Percentiles rank a stretch among this genome's conserved stretches.
phyloP scores from a whole-genome alignment of 1,284 basidiomycete species.

The Thecaphora thlaspeos region DNA sequence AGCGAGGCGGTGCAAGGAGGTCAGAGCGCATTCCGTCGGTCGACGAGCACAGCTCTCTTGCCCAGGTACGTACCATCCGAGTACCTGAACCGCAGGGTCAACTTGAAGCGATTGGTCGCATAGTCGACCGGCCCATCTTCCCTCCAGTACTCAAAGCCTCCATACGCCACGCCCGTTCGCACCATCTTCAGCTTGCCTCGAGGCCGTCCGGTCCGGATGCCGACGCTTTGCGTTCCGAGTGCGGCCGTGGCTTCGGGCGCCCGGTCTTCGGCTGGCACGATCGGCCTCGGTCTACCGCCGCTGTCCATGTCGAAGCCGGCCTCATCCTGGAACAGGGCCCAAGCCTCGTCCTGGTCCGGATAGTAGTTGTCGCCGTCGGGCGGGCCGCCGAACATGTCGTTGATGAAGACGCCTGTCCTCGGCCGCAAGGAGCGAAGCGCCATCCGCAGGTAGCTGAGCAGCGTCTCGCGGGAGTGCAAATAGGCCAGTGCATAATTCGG shows the following conservation, averaged over 20 bases:
- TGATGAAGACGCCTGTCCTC: slow-evolving; percentile 43
- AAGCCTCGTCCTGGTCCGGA: slow-evolving; percentile 9
- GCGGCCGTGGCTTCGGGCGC: slow-evolving; percentile 14
- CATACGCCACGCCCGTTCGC: slow-evolving; percentile 29
- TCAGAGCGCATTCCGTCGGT: too few species aligned
- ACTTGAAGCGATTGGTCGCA: slow-evolving; percentile 45
- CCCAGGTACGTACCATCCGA: slow-evolving; percentile 15
- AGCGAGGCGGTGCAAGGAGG: background rate
- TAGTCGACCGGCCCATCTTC: slow-evolving; percentile 48
- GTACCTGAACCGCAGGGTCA: slow-evolving; percentile 48
- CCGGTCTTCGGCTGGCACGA: too few species aligned
- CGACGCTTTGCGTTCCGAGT: slow-evolving; percentile 6
- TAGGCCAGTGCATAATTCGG: slow-evolving; percentile 51
- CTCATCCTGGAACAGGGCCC: slow-evolving; percentile 12
- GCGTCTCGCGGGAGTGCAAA: slow-evolving; percentile 40
- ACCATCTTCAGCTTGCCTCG: slow-evolving; percentile 42
- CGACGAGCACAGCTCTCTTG: too few species aligned
- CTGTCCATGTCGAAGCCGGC: slow-evolving; percentile 7
- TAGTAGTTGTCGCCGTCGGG: slow-evolving; percentile 32
- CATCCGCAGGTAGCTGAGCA: slow-evolving; percentile 30
- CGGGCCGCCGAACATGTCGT: slow-evolving; percentile 47
- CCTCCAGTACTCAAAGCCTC: slow-evolving; percentile 51
- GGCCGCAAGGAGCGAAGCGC: slow-evolving; percentile 26
- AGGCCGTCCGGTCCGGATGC: slow-evolving; percentile 43
- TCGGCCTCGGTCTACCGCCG: slow-evolving; percentile 1